phyloP scores from a whole-genome alignment of 345 rosid genomes.

The Syzygium aromaticum region DNA sequence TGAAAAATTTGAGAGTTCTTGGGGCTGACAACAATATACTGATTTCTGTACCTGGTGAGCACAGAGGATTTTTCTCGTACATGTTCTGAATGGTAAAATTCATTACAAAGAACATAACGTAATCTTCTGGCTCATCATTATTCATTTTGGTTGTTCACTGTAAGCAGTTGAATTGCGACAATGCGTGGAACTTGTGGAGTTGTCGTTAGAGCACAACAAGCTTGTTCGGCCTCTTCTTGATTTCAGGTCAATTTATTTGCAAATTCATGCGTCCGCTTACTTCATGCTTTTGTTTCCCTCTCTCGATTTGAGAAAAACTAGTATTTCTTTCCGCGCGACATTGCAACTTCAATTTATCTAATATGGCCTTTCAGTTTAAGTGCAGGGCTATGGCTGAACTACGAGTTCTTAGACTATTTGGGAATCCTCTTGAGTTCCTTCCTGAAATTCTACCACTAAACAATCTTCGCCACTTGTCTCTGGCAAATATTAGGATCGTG shows the following conservation, averaged over 20 bases:
- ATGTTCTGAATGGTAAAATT: background rate
- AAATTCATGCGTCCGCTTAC: background rate
- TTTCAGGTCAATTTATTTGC: slow-evolving; percentile 67
- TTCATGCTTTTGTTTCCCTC: background rate
- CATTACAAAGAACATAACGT: background rate
- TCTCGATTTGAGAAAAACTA: slow-evolving; percentile 5
- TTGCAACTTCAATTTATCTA: slow-evolving; percentile 8
- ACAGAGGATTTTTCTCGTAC: background rate
- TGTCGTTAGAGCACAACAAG: slow-evolving; percentile 93
- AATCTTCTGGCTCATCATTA: background rate
- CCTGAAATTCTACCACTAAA: slow-evolving; percentile 90
- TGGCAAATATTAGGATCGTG: slow-evolving; percentile 84
- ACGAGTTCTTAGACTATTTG: slow-evolving; percentile 79
- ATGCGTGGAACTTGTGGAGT: slow-evolving; percentile 70
- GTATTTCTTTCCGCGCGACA: background rate
- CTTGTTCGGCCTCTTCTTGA: slow-evolving; percentile 97
- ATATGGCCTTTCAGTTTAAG: slow-evolving; percentile 29
- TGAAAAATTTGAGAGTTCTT: slow-evolving; percentile 65
- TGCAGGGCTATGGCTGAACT: slow-evolving; percentile 90
- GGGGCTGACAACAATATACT: slow-evolving; percentile 71
- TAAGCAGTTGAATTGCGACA: slow-evolving; percentile 85
- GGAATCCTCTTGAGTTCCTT: slow-evolving; percentile 95
- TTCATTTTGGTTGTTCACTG: slow-evolving; percentile 17
- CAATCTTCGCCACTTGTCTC: slow-evolving; percentile 88
- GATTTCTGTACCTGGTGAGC: slow-evolving; percentile 90